Conservation (phyloP, 129 eudicot genomes). For the Lactuca sativa region DNA sequence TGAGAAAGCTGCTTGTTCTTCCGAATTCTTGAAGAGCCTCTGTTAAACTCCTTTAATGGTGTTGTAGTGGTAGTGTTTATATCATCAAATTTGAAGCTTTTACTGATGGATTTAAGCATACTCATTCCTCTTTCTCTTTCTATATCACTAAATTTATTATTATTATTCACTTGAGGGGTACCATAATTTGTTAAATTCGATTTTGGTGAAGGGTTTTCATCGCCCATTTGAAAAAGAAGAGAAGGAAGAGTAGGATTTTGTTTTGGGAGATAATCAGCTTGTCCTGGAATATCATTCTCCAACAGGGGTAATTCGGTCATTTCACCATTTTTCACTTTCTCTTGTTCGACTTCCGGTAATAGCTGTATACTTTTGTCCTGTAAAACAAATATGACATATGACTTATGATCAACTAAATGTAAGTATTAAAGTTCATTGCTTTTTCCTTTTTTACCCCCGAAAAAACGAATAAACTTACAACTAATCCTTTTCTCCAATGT, state of each 20-base stretch:
- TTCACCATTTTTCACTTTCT: conserved; percentile 62
- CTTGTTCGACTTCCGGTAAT: conserved; percentile 83
- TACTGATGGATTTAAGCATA: conserved; percentile 26
- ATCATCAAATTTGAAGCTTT: conserved; percentile 44
- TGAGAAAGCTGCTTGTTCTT: conserved; percentile 25
- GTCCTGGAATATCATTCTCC: conserved; percentile 21
- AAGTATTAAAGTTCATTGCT: too few relatives aligned
- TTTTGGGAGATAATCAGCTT: conserved; percentile 26
- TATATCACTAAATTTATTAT: conserved; percentile 11
- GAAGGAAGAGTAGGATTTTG: conserved; percentile 49
- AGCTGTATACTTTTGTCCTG: conserved; percentile 76
- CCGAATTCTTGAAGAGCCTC: conserved; percentile 44
- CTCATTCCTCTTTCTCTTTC: conserved; percentile 35
- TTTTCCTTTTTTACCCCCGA: too few relatives aligned
- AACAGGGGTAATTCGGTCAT: conserved; percentile 42
- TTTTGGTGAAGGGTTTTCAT: conserved; percentile 34
- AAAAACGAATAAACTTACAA: conserved; percentile 57
- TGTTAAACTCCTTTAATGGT: conserved; percentile 40
- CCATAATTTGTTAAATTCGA: conserved; percentile 32
- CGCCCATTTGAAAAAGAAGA: conserved; percentile 21
- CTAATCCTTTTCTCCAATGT: conserved; percentile 82
- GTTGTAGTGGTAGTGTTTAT: conserved; percentile 21
- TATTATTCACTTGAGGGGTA: conserved; percentile 13
- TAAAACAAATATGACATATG: neutral
- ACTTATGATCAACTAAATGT: too few relatives aligned